phyloP scores from a whole-genome alignment of 2,329 filamentous ascomycete genomes.

The Ascochyta viciae-villosae region DNA sequence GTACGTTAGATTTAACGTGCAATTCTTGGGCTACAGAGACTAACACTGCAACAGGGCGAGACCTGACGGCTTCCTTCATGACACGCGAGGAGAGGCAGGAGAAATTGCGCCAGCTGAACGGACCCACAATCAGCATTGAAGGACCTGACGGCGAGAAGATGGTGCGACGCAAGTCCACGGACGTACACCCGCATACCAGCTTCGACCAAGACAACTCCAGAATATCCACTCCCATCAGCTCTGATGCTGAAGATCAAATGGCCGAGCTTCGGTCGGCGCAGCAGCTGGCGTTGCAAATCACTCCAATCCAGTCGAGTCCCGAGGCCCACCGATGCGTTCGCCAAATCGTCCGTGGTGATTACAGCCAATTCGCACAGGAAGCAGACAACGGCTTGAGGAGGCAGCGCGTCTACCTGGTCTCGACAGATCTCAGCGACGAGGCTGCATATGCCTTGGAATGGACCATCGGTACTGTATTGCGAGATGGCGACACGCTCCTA shows the following conservation, averaged over 20 bases:
- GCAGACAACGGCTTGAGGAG: constrained; percentile 80
- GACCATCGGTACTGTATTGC: constrained; percentile 93
- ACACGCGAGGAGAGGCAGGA: constrained; percentile 53
- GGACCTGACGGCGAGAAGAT: constrained; percentile 66
- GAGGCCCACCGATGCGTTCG: constrained; percentile 83
- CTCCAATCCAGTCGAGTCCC: constrained; percentile 76
- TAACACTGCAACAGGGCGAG: constrained; percentile 54
- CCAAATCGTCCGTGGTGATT: constrained; percentile 90
- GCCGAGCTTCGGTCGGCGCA: constrained; percentile 88
- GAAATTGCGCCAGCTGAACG: constrained; percentile 62
- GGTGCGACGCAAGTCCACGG: constrained; percentile 55
- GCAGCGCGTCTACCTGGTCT: constrained; percentile 91
- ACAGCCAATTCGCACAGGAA: constrained; percentile 74
- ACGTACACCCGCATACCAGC: constrained; percentile 78
- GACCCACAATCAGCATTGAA: constrained; percentile 71
- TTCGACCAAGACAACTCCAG: constrained; percentile 75
- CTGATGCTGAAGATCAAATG: constrained; percentile 84
- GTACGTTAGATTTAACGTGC: constrained; percentile 56
- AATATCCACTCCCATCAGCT: constrained; percentile 70
- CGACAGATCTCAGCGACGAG: constrained; percentile 92
- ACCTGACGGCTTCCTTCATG: constrained; percentile 59
- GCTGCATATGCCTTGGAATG: constrained; percentile 95
- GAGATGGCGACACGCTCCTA: constrained; percentile 92
- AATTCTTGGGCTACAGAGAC: not conserved
- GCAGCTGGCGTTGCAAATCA: constrained; percentile 80